Evolutionary conservation across 768 basidiomycete species (phyloP).

Genomic region (Mycena epipterygia): DNA sequence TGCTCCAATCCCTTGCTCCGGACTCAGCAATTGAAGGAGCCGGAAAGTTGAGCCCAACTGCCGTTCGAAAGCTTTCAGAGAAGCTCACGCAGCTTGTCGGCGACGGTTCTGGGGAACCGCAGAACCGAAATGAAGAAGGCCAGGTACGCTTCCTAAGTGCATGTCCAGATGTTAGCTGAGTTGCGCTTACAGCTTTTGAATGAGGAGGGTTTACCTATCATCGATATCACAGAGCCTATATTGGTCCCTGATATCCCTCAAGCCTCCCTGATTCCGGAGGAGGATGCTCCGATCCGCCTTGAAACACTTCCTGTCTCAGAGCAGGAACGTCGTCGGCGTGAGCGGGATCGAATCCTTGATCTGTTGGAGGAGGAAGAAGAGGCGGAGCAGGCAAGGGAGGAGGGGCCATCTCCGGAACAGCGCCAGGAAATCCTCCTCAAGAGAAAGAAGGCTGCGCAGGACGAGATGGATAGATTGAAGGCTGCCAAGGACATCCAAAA

Average conservation of each 20-base stretch:
- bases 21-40: conserved; percentile 42
- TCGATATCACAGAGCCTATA: conserved; percentile 80
- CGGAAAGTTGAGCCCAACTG: conserved; percentile 59
- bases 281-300: conserved; percentile 62
- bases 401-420: conserved; percentile 55
- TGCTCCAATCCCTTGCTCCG: conserved; percentile 56
- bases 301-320: conserved; percentile 60
- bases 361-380: conserved; percentile 80
- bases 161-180: conserved; percentile 36
- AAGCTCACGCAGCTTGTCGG: conserved; percentile 73
- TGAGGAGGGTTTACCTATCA: conserved; percentile 84
- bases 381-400: conserved; percentile 56
- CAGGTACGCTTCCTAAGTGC: conserved; percentile 60
- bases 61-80: conserved; percentile 67
- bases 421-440: conserved; percentile 63
- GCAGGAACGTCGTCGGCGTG: conserved; percentile 64
- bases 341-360: conserved; percentile 76
- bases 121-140: conserved; percentile 65
- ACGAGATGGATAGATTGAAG: conserved; percentile 54
- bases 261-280: conserved; percentile 46
- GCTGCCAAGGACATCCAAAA: conserved; percentile 72
- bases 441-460: conserved; percentile 61
- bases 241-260: conserved; percentile 38
- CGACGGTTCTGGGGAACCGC: conserved; percentile 51
- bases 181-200: conserved; percentile 67